Base-by-base conservation (phyloP, 345 rosid species). In the Lumnitzera racemosa region DNA sequence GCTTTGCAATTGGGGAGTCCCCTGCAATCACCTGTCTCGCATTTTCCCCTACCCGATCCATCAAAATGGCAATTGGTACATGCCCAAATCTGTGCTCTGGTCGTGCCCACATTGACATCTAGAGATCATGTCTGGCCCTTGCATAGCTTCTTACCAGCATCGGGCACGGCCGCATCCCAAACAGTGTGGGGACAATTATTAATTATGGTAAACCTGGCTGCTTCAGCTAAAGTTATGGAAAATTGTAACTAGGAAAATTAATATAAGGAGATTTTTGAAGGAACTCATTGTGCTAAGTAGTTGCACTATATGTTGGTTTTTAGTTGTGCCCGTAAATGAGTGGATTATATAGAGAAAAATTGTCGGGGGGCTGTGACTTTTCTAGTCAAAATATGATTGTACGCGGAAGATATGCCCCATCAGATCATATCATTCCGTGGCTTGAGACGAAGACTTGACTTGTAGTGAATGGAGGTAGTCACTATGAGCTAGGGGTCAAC, bases 21-120 rank as follows among this genome's bases (percentile, higher is more conserved):
- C 0, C 67, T 58, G 0, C 76, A 71, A 24, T 71, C 76, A 0
- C 80, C 80, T 0, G 76, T 75, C 31, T 65, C 25, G 20, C 76
- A 71, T 11, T 24, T 43, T 5, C 80, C 80, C 13, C 8, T 46
- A 5, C 76, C 76, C 2, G 73, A 20, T 12, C 62, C 65, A 4
- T 75, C 73, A 3, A 75, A 75, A 1, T n/a, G 41, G 59, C 73
- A 75, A 12, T 59, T 62, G 23, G 76, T 71, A 17, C 71, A 57
- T 27, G 67, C 70, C 79, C 73, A 67, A 5, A 75, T 61, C 15
- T 68, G 59, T 2, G 67, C 70, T 4, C 3, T 31, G 3, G 11
- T 16, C 5, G 70, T 75, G 41, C 73, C 73, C 0, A 69, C 57
- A 0, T 23, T 1, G 12, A 56, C 64, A 11, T 63, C 4, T 5